Evolutionary conservation across 441 rosid genomes (phyloP), one percentile per base, ranked within the genome.

Genomic region (Omphalea diandra): DNA sequence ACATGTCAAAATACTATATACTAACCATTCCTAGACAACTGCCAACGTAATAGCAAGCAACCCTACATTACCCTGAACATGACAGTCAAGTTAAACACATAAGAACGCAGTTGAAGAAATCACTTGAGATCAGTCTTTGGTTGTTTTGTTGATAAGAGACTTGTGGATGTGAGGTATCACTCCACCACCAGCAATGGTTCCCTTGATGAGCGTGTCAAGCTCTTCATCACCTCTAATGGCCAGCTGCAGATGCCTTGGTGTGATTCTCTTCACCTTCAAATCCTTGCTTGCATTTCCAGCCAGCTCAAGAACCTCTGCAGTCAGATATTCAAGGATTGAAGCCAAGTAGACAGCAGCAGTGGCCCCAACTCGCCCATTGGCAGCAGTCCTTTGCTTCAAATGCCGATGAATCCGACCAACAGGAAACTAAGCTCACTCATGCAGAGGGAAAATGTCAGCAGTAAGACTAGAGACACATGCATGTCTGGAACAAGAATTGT

Each of bases 101-200:
- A 41, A 35, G 17, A 57, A 46, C 31, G 32, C 10, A 20, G 11
- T 7, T n/a, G 4, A 50, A 8, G 31, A 27, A 9, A 63, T 2
- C 33, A 47, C 59, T n/a, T 58, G 2, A 65, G 20, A 38, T 64
- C 66, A 70, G 33, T 94, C 96, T 75, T 89, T 91, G 80, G 93
- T 74, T 63, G 94, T 79, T 76, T 94, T 94, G 86, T 91, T 93
- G 83, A 91, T 86, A 7, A 90, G 94, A 57, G 93, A 90, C 82
- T 93, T 93, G 86, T 93, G 98, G 73, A 89, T 93, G 80, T 90
- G 97, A 78, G 98, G 97, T 62, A 93, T 93, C n/a, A 93, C 98
- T 60, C 97, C 97, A 11, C 98, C 98, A 58, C 97, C 98, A 41
- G 98, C 94, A 65, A 94, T 91, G 52, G 98, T 94, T 33, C 98